Evolutionary conservation across 192 early-diverging fungal genomes (phyloP).

Genomic region (Allomyces macrogynus): DNA sequence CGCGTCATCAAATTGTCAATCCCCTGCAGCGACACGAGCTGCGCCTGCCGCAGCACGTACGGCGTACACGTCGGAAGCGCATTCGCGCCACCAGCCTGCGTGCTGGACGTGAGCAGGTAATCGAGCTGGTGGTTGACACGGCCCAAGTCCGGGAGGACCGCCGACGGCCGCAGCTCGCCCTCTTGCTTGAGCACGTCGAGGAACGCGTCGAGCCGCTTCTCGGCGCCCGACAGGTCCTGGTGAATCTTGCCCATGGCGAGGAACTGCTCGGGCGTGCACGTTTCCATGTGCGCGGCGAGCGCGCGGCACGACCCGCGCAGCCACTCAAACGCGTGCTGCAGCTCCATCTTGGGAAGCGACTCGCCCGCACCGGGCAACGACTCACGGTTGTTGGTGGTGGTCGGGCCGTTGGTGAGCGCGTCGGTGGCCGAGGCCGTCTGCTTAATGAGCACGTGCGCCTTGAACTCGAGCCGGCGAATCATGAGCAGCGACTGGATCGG

Average conservation of each 20-base stretch:
- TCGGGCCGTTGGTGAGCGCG: neutral
- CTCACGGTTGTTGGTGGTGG: constrained; percentile 2
- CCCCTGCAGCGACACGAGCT: neutral
- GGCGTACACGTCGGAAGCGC: neutral
- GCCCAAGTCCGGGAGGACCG: constrained; percentile 11
- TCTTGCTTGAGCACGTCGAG: constrained; percentile 6
- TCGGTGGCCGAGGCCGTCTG: neutral
- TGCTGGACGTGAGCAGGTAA: constrained; percentile 5
- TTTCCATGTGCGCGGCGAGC: neutral
- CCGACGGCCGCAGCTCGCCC: constrained; percentile 8
- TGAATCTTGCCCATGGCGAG: constrained; percentile 3
- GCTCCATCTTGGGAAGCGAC: constrained; percentile 9
- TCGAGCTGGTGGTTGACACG: constrained; percentile 5
- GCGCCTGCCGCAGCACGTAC: neutral
- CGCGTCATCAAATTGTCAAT: neutral
- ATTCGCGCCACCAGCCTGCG: neutral
- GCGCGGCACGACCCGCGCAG: neutral
- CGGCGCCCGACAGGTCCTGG: constrained; percentile 9
- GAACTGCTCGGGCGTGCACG: neutral
- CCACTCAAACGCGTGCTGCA: neutral
- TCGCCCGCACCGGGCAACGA: constrained; percentile 5
- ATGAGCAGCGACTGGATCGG: constrained; percentile 50
- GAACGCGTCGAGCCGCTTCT: constrained; percentile 15
- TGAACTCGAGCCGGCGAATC: constrained; percentile 64
- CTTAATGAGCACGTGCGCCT: constrained; percentile 39